Conservation (phyloP, 352 stramenopile genomes). For the Phytophthora sojae region DNA sequence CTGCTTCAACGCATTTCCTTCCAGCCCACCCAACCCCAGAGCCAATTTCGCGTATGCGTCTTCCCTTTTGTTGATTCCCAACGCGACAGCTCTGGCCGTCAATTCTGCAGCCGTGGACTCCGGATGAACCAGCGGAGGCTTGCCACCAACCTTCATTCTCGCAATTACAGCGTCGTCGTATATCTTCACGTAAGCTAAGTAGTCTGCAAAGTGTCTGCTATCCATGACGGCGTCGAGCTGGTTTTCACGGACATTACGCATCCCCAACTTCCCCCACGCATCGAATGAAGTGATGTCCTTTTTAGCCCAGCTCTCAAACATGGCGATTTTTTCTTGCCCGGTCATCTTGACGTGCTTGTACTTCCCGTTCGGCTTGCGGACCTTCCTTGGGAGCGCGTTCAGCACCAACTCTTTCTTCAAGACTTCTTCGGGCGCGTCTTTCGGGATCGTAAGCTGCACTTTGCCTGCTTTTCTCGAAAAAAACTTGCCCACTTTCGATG, state of each 20-base stretch:
- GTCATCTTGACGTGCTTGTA: not conserved
- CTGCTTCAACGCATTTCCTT: not conserved
- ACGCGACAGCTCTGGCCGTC: not conserved
- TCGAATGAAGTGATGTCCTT: not conserved
- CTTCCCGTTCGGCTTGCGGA: not conserved
- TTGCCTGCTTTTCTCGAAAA: not conserved
- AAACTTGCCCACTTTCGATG: not conserved
- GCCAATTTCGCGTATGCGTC: not conserved
- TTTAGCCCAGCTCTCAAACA: not conserved
- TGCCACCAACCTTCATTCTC: not conserved
- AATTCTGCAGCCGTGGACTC: not conserved
- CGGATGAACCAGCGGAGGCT: not conserved
- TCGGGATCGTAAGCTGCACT: not conserved
- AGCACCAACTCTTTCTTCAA: not conserved
- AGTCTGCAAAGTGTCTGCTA: not conserved
- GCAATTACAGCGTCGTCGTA: not conserved
- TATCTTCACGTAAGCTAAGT: not conserved
- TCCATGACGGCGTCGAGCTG: not conserved
- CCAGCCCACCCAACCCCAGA: not conserved
- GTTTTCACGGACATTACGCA: not conserved
- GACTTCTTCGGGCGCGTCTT: not conserved
- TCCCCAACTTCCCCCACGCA: not conserved
- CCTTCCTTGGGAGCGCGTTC: no score
- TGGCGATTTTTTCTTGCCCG: not conserved
- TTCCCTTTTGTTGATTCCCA: not conserved